Percentiles rank a stretch among this genome's conserved stretches.
Conservation (phyloP, 1,139 yeast genomes). For the Debaryomycetaceae sp. region DNA sequence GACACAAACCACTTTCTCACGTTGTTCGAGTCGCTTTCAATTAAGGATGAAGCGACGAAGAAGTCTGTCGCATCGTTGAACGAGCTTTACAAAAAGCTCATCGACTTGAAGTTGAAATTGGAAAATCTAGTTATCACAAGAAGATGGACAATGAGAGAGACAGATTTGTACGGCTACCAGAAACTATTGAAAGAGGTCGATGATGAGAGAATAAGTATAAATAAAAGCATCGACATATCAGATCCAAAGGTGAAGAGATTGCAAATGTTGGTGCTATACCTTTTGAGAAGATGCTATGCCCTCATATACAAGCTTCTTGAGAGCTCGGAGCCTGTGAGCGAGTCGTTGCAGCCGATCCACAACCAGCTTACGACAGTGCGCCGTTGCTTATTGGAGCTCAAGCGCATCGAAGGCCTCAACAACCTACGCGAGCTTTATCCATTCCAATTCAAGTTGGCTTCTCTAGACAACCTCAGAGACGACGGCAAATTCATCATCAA, state of each 20-base stretch:
- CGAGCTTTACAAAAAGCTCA: conserved; percentile 37
- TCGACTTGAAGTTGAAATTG: conserved; percentile 64
- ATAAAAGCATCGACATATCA: conserved; percentile 29
- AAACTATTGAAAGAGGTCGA: conserved; percentile 70
- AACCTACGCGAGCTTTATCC: conserved; percentile 88
- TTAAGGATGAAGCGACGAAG: conserved; percentile 14
- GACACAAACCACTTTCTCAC: conserved; percentile 26
- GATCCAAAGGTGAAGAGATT: conserved; percentile 24
- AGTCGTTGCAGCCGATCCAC: conserved; percentile 86
- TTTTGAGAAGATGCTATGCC: conserved; percentile 86
- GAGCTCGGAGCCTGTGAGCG: conserved; percentile 92
- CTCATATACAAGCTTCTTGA: conserved; percentile 83
- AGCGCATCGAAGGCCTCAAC: conserved; percentile 87
- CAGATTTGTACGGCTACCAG: conserved; percentile 84
- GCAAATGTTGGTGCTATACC: conserved; percentile 69
- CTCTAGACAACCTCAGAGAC: conserved; percentile 76
- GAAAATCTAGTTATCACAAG: conserved; percentile 85
- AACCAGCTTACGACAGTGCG: conserved; percentile 90
- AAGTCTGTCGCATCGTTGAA: conserved; percentile 15
- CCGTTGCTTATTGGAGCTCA: conserved; percentile 82
- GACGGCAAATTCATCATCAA: conserved; percentile 92
- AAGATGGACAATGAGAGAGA: conserved; percentile 95
- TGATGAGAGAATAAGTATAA: conserved; percentile 50
- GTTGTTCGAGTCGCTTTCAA: conserved; percentile 22
- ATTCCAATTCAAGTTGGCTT: conserved; percentile 88